Evolutionary conservation across 2,329 filamentous ascomycete genomes (phyloP).

Genomic region (Dothideomycetidae sp.): DNA sequence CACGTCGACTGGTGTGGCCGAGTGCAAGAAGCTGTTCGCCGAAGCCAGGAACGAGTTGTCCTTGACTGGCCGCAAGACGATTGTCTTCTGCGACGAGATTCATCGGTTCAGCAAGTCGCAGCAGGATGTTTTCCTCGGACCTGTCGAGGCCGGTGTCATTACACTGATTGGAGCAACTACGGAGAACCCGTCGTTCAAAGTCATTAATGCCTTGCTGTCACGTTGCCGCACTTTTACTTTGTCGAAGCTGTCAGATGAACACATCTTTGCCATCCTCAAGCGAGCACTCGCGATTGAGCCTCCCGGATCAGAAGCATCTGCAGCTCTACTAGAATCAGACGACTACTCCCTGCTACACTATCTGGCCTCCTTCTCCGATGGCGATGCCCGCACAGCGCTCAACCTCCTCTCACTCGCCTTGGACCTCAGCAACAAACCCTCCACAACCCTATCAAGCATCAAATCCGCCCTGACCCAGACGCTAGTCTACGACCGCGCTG

Average conservation of each 20-base stretch:
- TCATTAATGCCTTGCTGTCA: slow-evolving; percentile 74
- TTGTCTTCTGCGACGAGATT: slow-evolving; percentile 96
- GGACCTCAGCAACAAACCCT: slow-evolving; percentile 50
- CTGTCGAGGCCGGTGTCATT: slow-evolving; percentile 80
- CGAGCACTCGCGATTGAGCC: slow-evolving; percentile 46
- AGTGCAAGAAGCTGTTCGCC: slow-evolving; percentile 82
- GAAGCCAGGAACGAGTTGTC: slow-evolving; percentile 69
- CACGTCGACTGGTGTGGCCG: slow-evolving; percentile 71
- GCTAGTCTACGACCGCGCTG: slow-evolving; percentile 83
- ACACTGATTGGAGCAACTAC: slow-evolving; percentile 92
- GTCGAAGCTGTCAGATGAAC: slow-evolving; percentile 54
- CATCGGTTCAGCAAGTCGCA: slow-evolving; percentile 83
- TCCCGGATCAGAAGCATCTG: slow-evolving; percentile 4
- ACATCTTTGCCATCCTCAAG: slow-evolving; percentile 58
- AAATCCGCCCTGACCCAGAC: slow-evolving; percentile 80
- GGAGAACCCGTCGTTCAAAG: slow-evolving; percentile 90
- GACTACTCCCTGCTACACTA: slow-evolving; percentile 55
- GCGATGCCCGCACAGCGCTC: slow-evolving; percentile 81
- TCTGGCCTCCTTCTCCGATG: slow-evolving; percentile 74
- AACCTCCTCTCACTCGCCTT: slow-evolving; percentile 86
- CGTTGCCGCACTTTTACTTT: slow-evolving; percentile 85
- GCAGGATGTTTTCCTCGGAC: slow-evolving; percentile 87
- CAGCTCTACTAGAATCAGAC: slow-evolving; percentile 47
- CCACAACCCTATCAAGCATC: slow-evolving; percentile 59
- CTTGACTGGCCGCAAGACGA: slow-evolving; percentile 77